Evolutionary conservation across 2,329 filamentous ascomycete species (phyloP), one percentile per base, ranked within the genome.

Genomic region (Xylaria sp.): DNA sequence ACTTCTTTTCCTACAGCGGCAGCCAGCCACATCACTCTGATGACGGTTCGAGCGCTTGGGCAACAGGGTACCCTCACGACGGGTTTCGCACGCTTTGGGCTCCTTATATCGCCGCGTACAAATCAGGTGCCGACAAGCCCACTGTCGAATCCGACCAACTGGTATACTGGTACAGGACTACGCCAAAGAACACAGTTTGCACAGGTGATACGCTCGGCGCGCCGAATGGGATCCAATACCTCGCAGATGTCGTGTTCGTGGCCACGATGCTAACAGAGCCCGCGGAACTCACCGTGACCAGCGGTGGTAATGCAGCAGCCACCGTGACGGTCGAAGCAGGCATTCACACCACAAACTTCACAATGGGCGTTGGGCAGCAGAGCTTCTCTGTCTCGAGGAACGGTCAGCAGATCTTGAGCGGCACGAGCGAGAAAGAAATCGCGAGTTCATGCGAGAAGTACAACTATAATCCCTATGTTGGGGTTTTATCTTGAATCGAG

Each of bases 81-180:
- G 63, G 55, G 0, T 68, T 60, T 48, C 57, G 58, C 9, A 66
- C 63, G 1, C 57, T 68, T 2, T 61, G 57, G 63, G 59, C 62
- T 0, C 66, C 66, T 2, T 68, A 66, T 41, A 68, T 68, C 28
- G 58, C 63, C 23, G 66, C 63, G 2, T 68, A 66, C 52, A 68
- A 68, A 39, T 25, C 66, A 3, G 63, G 66, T n/a, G 63, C 66
- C 18, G 56, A 53, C 20, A 32, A 30, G 12, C 66, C 66, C 6
- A 66, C 62, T 9, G 62, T 68, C 25, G 10, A 25, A 43, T 50
- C 61, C 3, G 63, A 68, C 41, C 32, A 68, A 20, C 32, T 68
- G 25, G 66, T 68, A 6, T 68, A 68, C 62, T 68, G 66, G 66
- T 68, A 68, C 63, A 23, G 66, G 4, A 64, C 66, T 1, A 68